Conservation (phyloP, 495 filamentous ascomycete species). For the Penicillium coprophilum region DNA sequence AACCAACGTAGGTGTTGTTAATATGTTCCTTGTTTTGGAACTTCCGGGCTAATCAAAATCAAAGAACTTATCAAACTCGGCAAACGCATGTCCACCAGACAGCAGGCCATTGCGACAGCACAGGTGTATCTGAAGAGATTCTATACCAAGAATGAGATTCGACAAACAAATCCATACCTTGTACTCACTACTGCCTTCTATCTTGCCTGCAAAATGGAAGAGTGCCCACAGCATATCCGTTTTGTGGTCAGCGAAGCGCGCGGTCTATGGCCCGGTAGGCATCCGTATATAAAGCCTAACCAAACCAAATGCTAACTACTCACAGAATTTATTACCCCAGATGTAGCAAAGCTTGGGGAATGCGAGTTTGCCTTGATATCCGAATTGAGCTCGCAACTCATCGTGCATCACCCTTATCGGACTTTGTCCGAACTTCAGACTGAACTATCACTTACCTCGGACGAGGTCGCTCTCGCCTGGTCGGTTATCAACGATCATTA, state of each 20-base stretch:
- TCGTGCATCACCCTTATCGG: constrained; percentile 96
- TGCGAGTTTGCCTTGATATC: constrained; percentile 96
- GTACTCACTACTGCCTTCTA: constrained; percentile 89
- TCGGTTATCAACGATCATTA: constrained; percentile 95
- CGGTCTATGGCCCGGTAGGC: constrained; percentile 78
- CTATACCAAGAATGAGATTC: constrained; percentile 87
- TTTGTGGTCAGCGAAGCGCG: constrained; percentile 82
- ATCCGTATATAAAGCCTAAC: background rate
- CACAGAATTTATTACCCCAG: constrained; percentile 72
- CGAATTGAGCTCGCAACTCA: constrained; percentile 91
- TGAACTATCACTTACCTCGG: constrained; percentile 67
- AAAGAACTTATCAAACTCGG: constrained; percentile 79
- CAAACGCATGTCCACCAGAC: constrained; percentile 71
- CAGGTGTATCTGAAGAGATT: constrained; percentile 93
- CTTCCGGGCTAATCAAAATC: constrained; percentile 14
- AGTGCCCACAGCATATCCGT: constrained; percentile 94
- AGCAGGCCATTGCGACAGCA: constrained; percentile 92
- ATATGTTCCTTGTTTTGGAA: background rate
- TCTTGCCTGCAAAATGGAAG: constrained; percentile 97
- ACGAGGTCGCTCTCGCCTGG: constrained; percentile 78
- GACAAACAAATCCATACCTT: constrained; percentile 91
- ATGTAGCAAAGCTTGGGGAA: constrained; percentile 88
- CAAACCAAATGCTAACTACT: constrained; percentile 17
- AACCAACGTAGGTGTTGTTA: constrained; percentile 67
- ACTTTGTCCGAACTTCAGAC: constrained; percentile 72